phyloP scores from a whole-genome alignment of 2,329 filamentous ascomycete genomes.

The Colletotrichum chrysophilum region DNA sequence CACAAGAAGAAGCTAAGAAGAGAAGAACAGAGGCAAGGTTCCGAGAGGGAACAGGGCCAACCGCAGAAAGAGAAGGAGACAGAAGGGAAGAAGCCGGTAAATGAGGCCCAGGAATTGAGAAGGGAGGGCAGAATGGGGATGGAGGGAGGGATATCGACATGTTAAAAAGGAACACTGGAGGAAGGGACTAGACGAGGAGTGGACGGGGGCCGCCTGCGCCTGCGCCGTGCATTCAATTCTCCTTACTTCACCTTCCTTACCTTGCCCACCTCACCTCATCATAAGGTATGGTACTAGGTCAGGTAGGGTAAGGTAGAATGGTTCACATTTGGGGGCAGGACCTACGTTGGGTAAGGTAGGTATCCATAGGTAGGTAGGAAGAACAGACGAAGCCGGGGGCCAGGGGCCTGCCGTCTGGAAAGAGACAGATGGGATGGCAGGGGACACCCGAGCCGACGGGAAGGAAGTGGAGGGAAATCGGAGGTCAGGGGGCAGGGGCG shows the following conservation, averaged over 20 bases:
- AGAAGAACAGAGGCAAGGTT: background rate
- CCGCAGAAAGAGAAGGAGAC: background rate
- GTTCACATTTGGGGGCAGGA: background rate
- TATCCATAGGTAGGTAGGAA: background rate
- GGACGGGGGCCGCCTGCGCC: background rate
- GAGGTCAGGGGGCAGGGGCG: background rate
- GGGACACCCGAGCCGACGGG: conserved; percentile 2
- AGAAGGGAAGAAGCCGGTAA: conserved; percentile 11
- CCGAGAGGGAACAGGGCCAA: background rate
- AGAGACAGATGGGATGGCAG: background rate
- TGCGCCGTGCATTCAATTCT: background rate
- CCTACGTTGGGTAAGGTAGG: background rate
- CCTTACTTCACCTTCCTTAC: background rate
- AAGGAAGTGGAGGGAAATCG: background rate
- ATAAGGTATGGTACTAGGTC: background rate
- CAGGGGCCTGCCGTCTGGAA: background rate
- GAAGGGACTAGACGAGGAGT: background rate
- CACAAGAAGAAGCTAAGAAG: background rate
- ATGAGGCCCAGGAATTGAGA: background rate
- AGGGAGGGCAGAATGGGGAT: background rate
- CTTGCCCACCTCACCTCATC: background rate
- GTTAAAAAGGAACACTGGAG: conserved; percentile 1
- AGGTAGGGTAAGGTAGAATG: background rate
- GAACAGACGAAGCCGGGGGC: background rate
- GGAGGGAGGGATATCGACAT: conserved; percentile 4